A percentile compares a stretch with the other conserved stretches of the same genome.
phyloP scores from a whole-genome alignment of 108 stramenopile species.

The Skeletonema tropicum region DNA sequence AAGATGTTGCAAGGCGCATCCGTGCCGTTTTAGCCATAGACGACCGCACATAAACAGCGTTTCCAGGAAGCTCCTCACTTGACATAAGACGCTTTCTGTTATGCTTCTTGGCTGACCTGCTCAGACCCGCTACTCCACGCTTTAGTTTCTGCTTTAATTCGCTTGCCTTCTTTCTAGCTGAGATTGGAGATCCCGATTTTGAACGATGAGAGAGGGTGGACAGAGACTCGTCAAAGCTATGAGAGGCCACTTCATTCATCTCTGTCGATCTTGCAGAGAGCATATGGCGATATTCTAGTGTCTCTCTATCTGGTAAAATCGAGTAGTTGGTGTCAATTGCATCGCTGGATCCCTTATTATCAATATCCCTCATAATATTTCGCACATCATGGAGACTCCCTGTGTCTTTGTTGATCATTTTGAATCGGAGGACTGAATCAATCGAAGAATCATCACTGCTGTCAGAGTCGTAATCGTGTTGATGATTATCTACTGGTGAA shows the following conservation, averaged over 20 bases:
- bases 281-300: constrained; percentile 20
- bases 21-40: constrained; percentile 21
- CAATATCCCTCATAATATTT: constrained; percentile 41
- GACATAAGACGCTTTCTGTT: constrained; percentile 29
- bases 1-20: constrained; percentile 3
- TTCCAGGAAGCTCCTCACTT: constrained; percentile 31
- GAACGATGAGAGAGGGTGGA: neutral
- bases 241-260: neutral
- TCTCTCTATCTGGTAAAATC: constrained; percentile 23
- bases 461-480: constrained; percentile 6
- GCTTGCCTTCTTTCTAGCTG: constrained; percentile 8
- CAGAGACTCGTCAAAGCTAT: neutral
- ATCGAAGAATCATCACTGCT: constrained; percentile 28
- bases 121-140: constrained; percentile 15
- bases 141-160: constrained; percentile 13
- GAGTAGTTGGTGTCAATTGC: constrained; percentile 37
- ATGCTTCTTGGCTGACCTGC: constrained; percentile 4
- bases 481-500: constrained; percentile 6
- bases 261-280: neutral
- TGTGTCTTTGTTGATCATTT: constrained; percentile 41
- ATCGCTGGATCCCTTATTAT: constrained; percentile 23
- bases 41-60: constrained; percentile 40
- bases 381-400: constrained; percentile 32
- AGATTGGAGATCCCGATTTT: neutral
- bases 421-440: constrained; percentile 12